A percentile compares a stretch with the other conserved stretches of the same genome.
Evolutionary conservation across 805 yeast species (phyloP).

Genomic region (Wickerhamomyces bovis): DNA sequence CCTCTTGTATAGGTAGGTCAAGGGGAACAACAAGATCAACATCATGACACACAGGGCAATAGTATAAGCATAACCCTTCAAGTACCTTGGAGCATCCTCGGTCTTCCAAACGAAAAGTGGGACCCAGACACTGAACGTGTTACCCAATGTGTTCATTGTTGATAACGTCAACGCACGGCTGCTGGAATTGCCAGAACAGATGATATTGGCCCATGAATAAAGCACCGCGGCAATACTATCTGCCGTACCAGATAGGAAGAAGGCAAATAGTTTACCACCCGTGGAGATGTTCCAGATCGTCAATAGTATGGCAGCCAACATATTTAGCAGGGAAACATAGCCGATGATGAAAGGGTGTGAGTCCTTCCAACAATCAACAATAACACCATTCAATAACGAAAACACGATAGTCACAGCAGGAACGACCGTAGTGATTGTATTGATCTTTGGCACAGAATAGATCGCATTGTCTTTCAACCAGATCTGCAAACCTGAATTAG

Average conservation of each 20-base stretch:
- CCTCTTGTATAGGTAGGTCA: conserved; percentile 19
- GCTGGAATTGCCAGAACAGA: conserved; percentile 47
- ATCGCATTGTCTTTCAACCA: conserved; percentile 41
- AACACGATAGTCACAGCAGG: conserved; percentile 36
- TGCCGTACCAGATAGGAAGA: conserved; percentile 48
- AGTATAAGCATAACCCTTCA: conserved; percentile 42
- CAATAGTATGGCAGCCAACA: conserved; percentile 4
- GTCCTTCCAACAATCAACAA: conserved; percentile 24
- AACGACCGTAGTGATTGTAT: conserved; percentile 45
- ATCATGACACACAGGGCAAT: conserved; percentile 22
- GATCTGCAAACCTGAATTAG: conserved; percentile 27
- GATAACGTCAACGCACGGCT: conserved; percentile 47
- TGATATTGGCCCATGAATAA: conserved; percentile 56
- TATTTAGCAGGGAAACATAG: conserved; percentile 27
- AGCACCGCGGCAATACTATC: conserved; percentile 58
- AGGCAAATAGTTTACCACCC: conserved; percentile 55
- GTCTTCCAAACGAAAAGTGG: conserved; percentile 32
- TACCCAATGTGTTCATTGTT: conserved; percentile 45
- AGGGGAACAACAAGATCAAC: conserved; percentile 22
- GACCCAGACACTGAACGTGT: conserved; percentile 50
- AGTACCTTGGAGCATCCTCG: conserved; percentile 48
- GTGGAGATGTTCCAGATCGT: conserved; percentile 44
- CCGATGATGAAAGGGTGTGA: conserved; percentile 24
- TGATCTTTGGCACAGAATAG: conserved; percentile 36
- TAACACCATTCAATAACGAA: conserved; percentile 25